Evolutionary conservation across 106 monocot species (phyloP), one percentile per base, ranked within the genome.

Genomic region (Narthecium ossifragum): DNA sequence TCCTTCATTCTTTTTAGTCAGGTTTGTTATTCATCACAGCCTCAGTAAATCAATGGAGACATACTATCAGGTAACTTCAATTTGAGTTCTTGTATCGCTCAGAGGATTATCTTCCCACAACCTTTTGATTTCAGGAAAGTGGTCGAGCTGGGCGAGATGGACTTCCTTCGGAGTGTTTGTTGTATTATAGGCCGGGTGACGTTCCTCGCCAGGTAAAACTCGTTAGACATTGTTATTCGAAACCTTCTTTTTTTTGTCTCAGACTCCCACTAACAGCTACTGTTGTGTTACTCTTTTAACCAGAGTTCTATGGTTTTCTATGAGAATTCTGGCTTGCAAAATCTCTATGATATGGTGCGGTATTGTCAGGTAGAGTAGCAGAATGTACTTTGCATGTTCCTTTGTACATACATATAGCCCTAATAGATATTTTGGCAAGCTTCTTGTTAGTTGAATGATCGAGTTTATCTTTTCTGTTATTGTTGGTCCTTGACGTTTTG

Each of bases 221-320:
- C 46, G n/a, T 33, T 55, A 26, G 47, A 25, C 25, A 23, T 57
- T 45, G 7, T 58, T 20, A 28, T 11, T 45, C 24, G 20, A 55
- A 14, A 11, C 17, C 21, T 65, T 45, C 20, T 51, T 51, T 60
- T 22, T n/a, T 54, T 56, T 7, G 30, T 45, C 8, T 9, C 51
- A 57, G 59, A 63, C n/a, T n/a, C n/a, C n/a, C n/a, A n/a, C n/a
- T 43, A 43, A 11, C 43, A 13, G 14, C 18, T 43, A 10, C 4
- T 43, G 5, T 43, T 20, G 30, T 14, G 18, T 34, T 52, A 26
- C 12, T 40, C 57, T 53, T 43, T 9, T 58, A 57, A 48, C 51
- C 81, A 98, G 98, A 98, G 98, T 77, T 84, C 98, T 46, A 98
- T 98, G 98, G 91, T 98, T 9, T 98, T 98, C 68, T 88, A 91